Evolutionary conservation across 2,329 filamentous ascomycete species (phyloP).

Genomic region (Claviceps fusiformis): DNA sequence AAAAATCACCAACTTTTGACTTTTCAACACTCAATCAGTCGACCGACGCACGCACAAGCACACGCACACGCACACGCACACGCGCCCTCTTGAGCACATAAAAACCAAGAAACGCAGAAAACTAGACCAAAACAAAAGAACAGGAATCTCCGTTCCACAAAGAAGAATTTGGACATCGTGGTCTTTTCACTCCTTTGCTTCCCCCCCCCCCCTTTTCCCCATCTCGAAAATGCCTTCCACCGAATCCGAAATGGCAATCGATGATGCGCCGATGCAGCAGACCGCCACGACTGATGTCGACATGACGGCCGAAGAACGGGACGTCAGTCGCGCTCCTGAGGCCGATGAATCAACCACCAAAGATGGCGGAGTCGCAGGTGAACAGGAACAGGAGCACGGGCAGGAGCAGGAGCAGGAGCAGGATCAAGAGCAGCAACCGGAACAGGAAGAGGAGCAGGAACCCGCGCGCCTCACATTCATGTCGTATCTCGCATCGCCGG

Average conservation of each 20-base stretch:
- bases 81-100: not conserved
- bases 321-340: slow-evolving; percentile 11
- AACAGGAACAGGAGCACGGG: not conserved
- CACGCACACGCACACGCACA: too few relatives aligned
- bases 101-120: not conserved
- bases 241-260: not conserved
- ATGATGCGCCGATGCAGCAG: slow-evolving; percentile 10
- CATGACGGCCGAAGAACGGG: slow-evolving; percentile 20
- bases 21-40: too few relatives aligned
- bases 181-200: too few relatives aligned
- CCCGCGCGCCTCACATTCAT: slow-evolving; percentile 32
- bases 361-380: slow-evolving; percentile 20
- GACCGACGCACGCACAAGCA: too few relatives aligned
- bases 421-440: too few relatives aligned
- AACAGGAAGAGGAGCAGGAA: slow-evolving; percentile 14
- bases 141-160: too few relatives aligned
- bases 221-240: not conserved
- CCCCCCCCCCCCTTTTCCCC: too few relatives aligned
- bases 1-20: too few relatives aligned
- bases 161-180: not conserved
- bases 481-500: slow-evolving; percentile 53
- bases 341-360: slow-evolving; percentile 15
- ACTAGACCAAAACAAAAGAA: too few relatives aligned
- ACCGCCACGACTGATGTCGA: slow-evolving; percentile 22
- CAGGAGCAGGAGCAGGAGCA: not conserved